Percentiles rank a stretch among this genome's conserved stretches.
These are phyloP conservation scores for Prillingera fragicola DNA, from an alignment of 1,284 basidiomycete species.

Conservation along the genomic window DNA sequence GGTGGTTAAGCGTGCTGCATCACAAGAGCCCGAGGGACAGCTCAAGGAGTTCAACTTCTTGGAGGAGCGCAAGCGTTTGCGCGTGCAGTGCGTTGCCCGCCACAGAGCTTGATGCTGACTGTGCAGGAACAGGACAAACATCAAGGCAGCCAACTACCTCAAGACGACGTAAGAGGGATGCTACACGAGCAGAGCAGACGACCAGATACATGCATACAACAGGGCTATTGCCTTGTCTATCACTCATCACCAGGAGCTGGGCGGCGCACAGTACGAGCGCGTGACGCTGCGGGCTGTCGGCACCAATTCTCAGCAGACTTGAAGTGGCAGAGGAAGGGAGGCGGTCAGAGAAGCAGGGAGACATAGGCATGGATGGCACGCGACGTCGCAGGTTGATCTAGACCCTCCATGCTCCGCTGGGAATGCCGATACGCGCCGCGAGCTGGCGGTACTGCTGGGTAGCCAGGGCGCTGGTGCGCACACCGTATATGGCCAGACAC, in stretches of 20 bases:
- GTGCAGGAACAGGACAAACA: conserved; percentile 39
- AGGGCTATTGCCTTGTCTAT: conserved; percentile 1
- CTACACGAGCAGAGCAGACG: too few relatives aligned
- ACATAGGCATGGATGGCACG: not conserved
- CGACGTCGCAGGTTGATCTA: not conserved
- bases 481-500: conserved; percentile 60
- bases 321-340: too few relatives aligned
- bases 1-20: too few relatives aligned
- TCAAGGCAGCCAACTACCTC: conserved; percentile 45
- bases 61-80: conserved; percentile 39
- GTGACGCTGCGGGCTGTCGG: too few relatives aligned
- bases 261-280: too few relatives aligned
- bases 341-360: too few relatives aligned
- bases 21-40: conserved; percentile 19
- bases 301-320: too few relatives aligned
- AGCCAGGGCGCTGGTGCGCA: conserved; percentile 63
- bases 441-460: conserved; percentile 69
- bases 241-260: not conserved
- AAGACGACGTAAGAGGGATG: conserved; percentile 30
- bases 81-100: conserved; percentile 33
- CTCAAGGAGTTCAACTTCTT: conserved; percentile 37
- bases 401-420: conserved; percentile 27
- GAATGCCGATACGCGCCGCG: conserved; percentile 65
- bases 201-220: conserved; percentile 28
- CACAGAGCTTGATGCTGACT: not conserved